Conservation (phyloP, 2,329 filamentous ascomycete genomes). For the Pseudohalonectria lignicola region DNA sequence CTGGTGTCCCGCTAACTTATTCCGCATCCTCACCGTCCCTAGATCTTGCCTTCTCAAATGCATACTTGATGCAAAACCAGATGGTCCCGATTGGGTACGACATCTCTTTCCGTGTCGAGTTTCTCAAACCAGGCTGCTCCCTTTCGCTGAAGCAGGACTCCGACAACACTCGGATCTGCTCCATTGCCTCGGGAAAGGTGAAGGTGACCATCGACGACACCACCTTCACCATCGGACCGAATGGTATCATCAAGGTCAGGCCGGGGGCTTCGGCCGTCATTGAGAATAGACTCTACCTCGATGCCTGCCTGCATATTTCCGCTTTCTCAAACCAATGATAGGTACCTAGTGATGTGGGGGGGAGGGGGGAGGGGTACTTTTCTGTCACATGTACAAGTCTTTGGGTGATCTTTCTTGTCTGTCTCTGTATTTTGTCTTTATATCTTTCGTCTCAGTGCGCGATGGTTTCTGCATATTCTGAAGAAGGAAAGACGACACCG, state of each 20-base stretch:
- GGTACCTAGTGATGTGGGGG: not conserved
- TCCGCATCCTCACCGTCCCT: not conserved
- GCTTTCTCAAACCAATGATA: not conserved
- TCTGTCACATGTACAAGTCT: too few species aligned
- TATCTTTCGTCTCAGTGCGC: not conserved
- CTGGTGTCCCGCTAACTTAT: too few species aligned
- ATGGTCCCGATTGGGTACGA: conserved; percentile 13
- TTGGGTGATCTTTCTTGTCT: not conserved
- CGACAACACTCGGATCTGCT: conserved; percentile 13
- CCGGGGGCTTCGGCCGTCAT: conserved; percentile 24
- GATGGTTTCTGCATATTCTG: too few species aligned
- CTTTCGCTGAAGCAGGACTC: conserved; percentile 10
- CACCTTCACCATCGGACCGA: conserved; percentile 26
- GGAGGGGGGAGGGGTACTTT: too few species aligned
- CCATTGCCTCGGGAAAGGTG: conserved; percentile 18
- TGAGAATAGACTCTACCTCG: conserved; percentile 31
- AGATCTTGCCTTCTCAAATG: conserved; percentile 23
- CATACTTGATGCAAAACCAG: conserved; percentile 16
- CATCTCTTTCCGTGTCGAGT: conserved; percentile 16
- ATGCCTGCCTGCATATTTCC: conserved; percentile 26
- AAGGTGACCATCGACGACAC: conserved; percentile 15
- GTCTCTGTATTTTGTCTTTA: not conserved
- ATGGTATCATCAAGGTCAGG: conserved; percentile 31
- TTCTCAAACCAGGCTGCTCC: conserved; percentile 12
- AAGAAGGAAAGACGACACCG: not conserved